Base-by-base conservation (phyloP, 2,329 filamentous ascomycete species). In the Alternaria burnsii region DNA sequence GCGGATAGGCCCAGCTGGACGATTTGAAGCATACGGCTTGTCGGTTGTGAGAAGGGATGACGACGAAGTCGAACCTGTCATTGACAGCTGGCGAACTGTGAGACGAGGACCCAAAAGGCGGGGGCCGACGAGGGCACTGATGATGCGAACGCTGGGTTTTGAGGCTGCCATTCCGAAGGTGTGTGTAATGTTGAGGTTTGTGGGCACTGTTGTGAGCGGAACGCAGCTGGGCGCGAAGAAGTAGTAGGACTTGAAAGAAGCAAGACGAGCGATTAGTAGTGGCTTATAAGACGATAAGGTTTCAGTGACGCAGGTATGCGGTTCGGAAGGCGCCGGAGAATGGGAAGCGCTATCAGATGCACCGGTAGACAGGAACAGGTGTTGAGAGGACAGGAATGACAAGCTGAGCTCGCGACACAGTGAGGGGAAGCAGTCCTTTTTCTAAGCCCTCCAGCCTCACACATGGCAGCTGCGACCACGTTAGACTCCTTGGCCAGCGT, bases 21-120 rank as follows among this genome's bases (percentile, higher is more conserved):
- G 53, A 59, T 62, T 60, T 57, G 82, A 72, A 42, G 81, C 81
- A 18, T 61, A 61, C 10, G 84, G 80, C 68, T 83, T 84, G 67
- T 87, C 85, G 32, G 81, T 76, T 73, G 70, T 83, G 77, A 81
- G 78, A 70, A 74, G 81, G 66, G 79, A 86, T 71, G 79, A 80
- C 62, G 84, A 87, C 52, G 86, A 86, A 28, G 86, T 81, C 40
- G 84, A 83, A 55, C 86, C 86, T 36, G 87, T 89, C 80, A 88
- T 87, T 78, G 86, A 85, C 51, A 89, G 82, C 58, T 77, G 75
- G 67, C 87, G 86, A 68, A 74, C 79, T 72, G 40, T 48, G 71
- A 72, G 69, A 78, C 74, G 58, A 81, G 70, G 64, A 76, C 80
- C 63, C 73, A 76, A 61, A 83, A 76, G 68, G 79, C 79, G 66